These are phyloP conservation scores for Metahyphopichia silvanorum DNA, from an alignment of 805 yeast species.

Conservation along the genomic window DNA sequence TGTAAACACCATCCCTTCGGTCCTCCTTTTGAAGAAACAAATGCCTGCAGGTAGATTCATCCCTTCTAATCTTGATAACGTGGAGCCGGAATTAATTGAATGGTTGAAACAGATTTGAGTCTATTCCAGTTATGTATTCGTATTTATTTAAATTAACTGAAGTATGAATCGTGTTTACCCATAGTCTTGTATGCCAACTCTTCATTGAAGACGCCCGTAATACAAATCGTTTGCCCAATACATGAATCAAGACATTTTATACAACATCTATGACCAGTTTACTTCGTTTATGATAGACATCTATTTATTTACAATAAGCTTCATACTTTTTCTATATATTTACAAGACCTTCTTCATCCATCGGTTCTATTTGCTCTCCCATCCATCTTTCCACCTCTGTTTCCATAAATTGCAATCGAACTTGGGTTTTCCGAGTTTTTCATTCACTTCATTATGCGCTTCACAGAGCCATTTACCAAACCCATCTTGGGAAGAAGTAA, in stretches of 20 bases:
- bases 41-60: conserved; percentile 41
- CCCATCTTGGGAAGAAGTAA: conserved; percentile 64
- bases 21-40: conserved; percentile 66
- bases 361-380: no score
- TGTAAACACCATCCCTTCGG: conserved; percentile 57
- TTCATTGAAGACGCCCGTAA: neutral
- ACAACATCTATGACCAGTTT: no score
- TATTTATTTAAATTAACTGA: no score
- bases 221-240: neutral
- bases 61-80: conserved; percentile 12
- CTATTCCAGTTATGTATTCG: no score
- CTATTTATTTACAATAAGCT: no score
- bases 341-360: no score
- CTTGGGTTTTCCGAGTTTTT: conserved; percentile 75
- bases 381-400: conserved; percentile 94
- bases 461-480: conserved; percentile 90
- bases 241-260: no score
- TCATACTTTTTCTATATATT: no score
- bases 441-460: conserved; percentile 93
- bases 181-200: no score
- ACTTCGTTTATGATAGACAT: no score
- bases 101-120: conserved; percentile 29
- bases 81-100: conserved; percentile 26
- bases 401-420: conserved; percentile 91
- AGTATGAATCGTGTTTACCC: no score